A percentile compares a stretch with the other conserved stretches of the same genome.
These are phyloP conservation scores for Castanospermum australe DNA, from an alignment of 306 rosid genomes.

Conservation along the genomic window DNA sequence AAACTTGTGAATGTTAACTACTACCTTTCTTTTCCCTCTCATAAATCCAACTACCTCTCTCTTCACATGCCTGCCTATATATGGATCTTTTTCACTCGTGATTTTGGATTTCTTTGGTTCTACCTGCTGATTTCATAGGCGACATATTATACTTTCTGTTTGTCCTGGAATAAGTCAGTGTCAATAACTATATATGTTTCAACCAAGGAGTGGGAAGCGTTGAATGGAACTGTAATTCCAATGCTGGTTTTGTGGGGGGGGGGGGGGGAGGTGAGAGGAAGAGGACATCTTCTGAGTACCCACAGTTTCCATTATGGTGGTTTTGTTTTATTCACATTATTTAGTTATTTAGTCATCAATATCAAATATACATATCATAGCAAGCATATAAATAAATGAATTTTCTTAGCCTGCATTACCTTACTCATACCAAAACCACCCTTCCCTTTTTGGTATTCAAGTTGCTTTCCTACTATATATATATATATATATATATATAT, in stretches of 20 bases:
- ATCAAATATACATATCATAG: too few relatives aligned
- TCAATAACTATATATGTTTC: not conserved
- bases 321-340: not conserved
- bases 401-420: too few relatives aligned
- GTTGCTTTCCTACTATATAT: too few relatives aligned
- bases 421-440: too few relatives aligned
- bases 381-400: too few relatives aligned
- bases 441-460: too few relatives aligned
- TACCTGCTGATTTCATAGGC: too few relatives aligned
- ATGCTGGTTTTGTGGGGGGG: not conserved
- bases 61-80: conserved; percentile 3
- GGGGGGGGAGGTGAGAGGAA: too few relatives aligned
- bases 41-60: not conserved
- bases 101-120: conserved; percentile 13
- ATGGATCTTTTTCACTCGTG: conserved; percentile 33
- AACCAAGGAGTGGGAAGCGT: not conserved
- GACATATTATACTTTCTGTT: too few relatives aligned
- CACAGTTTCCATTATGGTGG: not conserved
- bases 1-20: conserved; percentile 21
- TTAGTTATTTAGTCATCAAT: too few relatives aligned
- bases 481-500: too few relatives aligned
- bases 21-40: not conserved
- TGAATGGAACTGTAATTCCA: not conserved
- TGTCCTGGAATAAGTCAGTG: not conserved
- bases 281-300: too few relatives aligned